Base-by-base conservation (phyloP, 2,329 filamentous ascomycete species). In the Botryotinia globosa region DNA sequence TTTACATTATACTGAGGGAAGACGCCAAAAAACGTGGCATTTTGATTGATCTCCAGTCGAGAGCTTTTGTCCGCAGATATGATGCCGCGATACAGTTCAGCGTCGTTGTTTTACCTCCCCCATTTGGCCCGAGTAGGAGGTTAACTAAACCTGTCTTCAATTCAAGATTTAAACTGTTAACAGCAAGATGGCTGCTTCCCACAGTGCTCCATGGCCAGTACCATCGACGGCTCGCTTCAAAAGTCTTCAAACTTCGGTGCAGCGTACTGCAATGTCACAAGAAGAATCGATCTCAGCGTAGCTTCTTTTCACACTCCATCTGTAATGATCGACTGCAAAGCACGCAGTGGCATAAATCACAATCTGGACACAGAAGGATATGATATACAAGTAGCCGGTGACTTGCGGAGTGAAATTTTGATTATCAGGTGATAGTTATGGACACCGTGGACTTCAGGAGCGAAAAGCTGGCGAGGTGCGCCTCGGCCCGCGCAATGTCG, bases 201-300 rank as follows among this genome's bases (percentile, higher is more conserved):
- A 34, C 56, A 4, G 56, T 58, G 56, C 56, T 58, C 56, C 56
- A 58, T 58, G 56, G 56, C 56, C 56, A 58, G 56, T 58, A 58
- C 56, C 29, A 58, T 58, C 56, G 56, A 34, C 56, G 56, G 56
- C 29, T 58, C 10, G 18, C 29, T 58, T 32, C 4, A 5, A 34
- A 58, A 34, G 56, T 58, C 29, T 58, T 58, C 29, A 58, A 58
- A 58, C 29, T 12, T 32, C 29, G 29, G 56, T 58, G 29, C 56
- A 58, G 18, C 56, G 56, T 22, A 58, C 56, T 34, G 56, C 56
- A 58, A 58, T 6, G 8, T 58, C 56, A 34, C 56, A 34, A 12
- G 56, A 58, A 6, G 56, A 58, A 58, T 58, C 29, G 4, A 58
- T 58, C 56, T 58, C 56, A 58, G 22, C 29, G 56, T 58, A 58